Evolutionary conservation across 129 eudicot genomes (phyloP).

Genomic region (Gnaphalium uliginosum): DNA sequence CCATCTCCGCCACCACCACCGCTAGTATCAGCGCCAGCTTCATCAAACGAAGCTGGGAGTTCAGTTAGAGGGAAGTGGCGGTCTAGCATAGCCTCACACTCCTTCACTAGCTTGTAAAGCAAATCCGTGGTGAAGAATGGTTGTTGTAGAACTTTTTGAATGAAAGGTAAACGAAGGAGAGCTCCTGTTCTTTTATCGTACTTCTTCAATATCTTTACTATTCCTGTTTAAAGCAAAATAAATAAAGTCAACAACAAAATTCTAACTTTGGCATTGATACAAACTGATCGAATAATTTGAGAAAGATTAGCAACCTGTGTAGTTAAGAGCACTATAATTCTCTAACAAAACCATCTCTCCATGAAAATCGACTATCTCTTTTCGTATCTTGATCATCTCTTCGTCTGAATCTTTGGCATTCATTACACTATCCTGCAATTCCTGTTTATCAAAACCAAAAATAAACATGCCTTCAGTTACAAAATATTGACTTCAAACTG

Average conservation of each 20-base stretch:
- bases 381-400: slow-evolving; percentile 67
- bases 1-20: slow-evolving; percentile 2
- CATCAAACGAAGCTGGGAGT: slow-evolving; percentile 30
- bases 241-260: slow-evolving; percentile 10
- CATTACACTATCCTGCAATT: slow-evolving; percentile 69
- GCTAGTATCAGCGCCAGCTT: slow-evolving; percentile 17
- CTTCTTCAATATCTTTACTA: slow-evolving; percentile 82
- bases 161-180: slow-evolving; percentile 83
- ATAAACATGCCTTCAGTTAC: slow-evolving; percentile 22
- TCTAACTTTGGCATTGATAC: not conserved
- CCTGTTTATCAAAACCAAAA: slow-evolving; percentile 40
- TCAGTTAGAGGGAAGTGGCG: slow-evolving; percentile 50
- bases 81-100: slow-evolving; percentile 81
- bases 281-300: not conserved
- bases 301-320: slow-evolving; percentile 59
- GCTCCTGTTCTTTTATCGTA: slow-evolving; percentile 93
- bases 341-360: slow-evolving; percentile 96
- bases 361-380: slow-evolving; percentile 86
- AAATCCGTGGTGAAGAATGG: slow-evolving; percentile 91
- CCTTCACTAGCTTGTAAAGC: slow-evolving; percentile 83
- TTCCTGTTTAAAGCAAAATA: slow-evolving; percentile 44
- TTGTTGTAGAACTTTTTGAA: slow-evolving; percentile 84
- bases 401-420: slow-evolving; percentile 47
- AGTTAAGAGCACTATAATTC: slow-evolving; percentile 88
- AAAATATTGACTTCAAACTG: slow-evolving; percentile 22